Evolutionary conservation across 768 basidiomycete species (phyloP).

Genomic region (Dacryopinax spathularia): DNA sequence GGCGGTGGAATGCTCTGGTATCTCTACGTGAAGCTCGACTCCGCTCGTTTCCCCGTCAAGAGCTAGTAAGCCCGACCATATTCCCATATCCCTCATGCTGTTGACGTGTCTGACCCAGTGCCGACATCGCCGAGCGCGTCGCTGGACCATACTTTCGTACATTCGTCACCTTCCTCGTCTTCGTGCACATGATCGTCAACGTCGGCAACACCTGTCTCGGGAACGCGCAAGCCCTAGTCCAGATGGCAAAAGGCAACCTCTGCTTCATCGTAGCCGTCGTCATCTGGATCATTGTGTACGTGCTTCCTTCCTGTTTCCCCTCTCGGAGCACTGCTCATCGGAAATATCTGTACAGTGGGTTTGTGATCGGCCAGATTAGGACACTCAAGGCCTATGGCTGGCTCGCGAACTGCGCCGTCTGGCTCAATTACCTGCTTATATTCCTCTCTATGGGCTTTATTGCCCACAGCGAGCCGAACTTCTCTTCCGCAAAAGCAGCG

Average conservation of each 20-base stretch:
- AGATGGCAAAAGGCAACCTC: slow-evolving; percentile 31
- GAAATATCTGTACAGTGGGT: slow-evolving; percentile 23
- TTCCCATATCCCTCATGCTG: neutral
- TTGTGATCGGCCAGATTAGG: slow-evolving; percentile 44
- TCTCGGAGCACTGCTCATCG: too few relatives aligned
- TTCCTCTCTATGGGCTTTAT: slow-evolving; percentile 43
- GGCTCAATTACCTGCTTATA: slow-evolving; percentile 43
- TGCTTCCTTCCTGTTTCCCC: too few relatives aligned
- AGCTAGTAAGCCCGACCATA: slow-evolving; percentile 25
- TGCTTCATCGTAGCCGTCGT: slow-evolving; percentile 41
- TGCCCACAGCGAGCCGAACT: slow-evolving; percentile 43
- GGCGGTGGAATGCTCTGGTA: slow-evolving; percentile 44
- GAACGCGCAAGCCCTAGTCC: slow-evolving; percentile 35
- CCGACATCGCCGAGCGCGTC: slow-evolving; percentile 43
- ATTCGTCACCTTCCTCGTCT: slow-evolving; percentile 37
- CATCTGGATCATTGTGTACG: slow-evolving; percentile 35
- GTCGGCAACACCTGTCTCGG: slow-evolving; percentile 24
- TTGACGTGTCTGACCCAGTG: slow-evolving; percentile 9
- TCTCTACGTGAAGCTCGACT: slow-evolving; percentile 43
- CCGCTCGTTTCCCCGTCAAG: slow-evolving; percentile 37
- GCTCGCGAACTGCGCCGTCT: slow-evolving; percentile 36
- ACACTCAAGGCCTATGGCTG: slow-evolving; percentile 40
- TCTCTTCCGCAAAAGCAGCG: slow-evolving; percentile 28
- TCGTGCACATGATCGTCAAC: slow-evolving; percentile 42
- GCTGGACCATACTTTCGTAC: slow-evolving; percentile 37